Base-by-base conservation (phyloP, 2,329 filamentous ascomycete species). In the Cryphonectria parasitica region DNA sequence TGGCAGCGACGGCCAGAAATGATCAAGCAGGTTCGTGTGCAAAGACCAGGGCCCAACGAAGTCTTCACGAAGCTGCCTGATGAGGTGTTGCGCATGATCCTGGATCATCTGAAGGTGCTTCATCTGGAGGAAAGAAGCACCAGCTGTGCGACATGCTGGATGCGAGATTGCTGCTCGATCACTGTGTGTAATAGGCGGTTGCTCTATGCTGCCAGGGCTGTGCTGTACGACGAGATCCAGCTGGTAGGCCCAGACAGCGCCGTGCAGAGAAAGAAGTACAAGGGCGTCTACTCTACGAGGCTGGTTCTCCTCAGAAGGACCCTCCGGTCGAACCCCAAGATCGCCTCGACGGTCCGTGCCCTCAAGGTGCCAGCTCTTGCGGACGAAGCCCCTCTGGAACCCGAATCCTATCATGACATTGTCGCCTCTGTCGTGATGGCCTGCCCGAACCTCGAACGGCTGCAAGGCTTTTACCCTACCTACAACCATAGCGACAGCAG, bases 71-170 rank as follows among this genome's bases (percentile, higher is more conserved):
- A 81, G 28, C 74, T 91, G 22, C 88, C 89, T 0, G 83, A 84
- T n/a, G 88, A 90, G 75, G 86, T 91, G 1, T 77, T 91, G 62
- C 82, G 85, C 66, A 78, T 88, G 45, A 86, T 90, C n/a, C 75
- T 90, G 45, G 82, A 82, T 54, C 83, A 86, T 68, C 78, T 91
- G 25, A 86, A 83, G 75, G 79, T 81, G 52, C 76, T 83, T 19
- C 89, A 91, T 75, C 76, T 90, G 17, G 78, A 77, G 19, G 79
- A 77, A 19, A 79, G 79, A 2, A 86, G 83, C 73, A 78, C 79
- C 45, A 89, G 87, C 77, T 91, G 89, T 76, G 84, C 88, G 22
- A 90, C 89, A 25, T 91, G 89, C 77, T 90, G 87, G 86, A 89
- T 89, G 87, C 83, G 89, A 64, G 88, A 91, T 74, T 79, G 86